phyloP scores from a whole-genome alignment of 2,329 filamentous ascomycete genomes.

The Dothidotthia symphoricarpi region DNA sequence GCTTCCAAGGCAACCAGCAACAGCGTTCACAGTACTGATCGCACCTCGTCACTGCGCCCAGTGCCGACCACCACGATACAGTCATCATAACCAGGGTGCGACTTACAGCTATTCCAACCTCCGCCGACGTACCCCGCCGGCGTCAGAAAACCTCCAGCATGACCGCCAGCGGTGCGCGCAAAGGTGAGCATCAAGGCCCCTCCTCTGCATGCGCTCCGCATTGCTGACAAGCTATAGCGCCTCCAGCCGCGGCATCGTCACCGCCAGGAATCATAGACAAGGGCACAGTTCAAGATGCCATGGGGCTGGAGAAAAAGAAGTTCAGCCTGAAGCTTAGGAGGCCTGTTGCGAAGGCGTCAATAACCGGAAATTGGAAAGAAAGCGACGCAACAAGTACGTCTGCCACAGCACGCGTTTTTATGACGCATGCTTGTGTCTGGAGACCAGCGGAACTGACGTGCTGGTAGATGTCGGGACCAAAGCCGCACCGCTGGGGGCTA shows the following conservation, averaged over 20 bases:
- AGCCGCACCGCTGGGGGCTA: slow-evolving; percentile 15
- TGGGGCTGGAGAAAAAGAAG: slow-evolving; percentile 45
- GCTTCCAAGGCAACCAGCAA: slow-evolving; percentile 2
- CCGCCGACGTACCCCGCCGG: slow-evolving; percentile 38
- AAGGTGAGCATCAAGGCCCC: slow-evolving; percentile 28
- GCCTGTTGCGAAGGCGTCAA: slow-evolving; percentile 59
- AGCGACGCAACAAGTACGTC: slow-evolving; percentile 60
- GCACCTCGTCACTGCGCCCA: slow-evolving; percentile 18
- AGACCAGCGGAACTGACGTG: slow-evolving; percentile 5
- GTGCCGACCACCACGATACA: slow-evolving; percentile 9
- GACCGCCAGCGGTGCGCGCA: slow-evolving; percentile 40
- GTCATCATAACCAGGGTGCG: background rate
- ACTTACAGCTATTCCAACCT: background rate
- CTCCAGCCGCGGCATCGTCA: slow-evolving; percentile 21
- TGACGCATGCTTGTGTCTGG: background rate
- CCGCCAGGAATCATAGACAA: slow-evolving; percentile 31
- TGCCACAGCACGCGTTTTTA: background rate
- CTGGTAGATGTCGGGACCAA: slow-evolving; percentile 29
- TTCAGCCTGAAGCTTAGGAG: slow-evolving; percentile 56
- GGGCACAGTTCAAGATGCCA: slow-evolving; percentile 30
- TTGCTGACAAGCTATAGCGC: slow-evolving; percentile 25
- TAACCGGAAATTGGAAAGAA: slow-evolving; percentile 71
- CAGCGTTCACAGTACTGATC: background rate
- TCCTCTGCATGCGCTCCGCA: slow-evolving; percentile 12
- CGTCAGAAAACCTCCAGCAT: slow-evolving; percentile 25